phyloP scores from a whole-genome alignment of 192 early-diverging fungal species.

The Coemansia sp. region DNA sequence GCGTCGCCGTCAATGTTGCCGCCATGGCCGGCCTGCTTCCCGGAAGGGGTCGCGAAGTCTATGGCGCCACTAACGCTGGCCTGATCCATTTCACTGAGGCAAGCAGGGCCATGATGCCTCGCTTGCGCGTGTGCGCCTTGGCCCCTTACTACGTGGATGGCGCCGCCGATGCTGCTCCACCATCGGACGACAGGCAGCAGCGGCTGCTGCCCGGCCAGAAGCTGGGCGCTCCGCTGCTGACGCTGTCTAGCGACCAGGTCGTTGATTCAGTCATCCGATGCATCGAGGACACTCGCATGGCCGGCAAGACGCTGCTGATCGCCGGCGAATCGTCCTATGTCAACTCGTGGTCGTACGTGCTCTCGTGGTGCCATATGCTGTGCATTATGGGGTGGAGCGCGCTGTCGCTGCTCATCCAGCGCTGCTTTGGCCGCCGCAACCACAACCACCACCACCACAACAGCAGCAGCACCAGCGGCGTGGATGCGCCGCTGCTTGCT shows the following conservation, averaged over 20 bases:
- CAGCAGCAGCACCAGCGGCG: not conserved
- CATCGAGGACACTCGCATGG: slow-evolving; percentile 33
- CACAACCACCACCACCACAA: not conserved
- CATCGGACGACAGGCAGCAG: not conserved
- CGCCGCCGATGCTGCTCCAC: not conserved
- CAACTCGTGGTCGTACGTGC: slow-evolving; percentile 16
- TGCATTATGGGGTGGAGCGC: slow-evolving; percentile 33
- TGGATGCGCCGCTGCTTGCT: no score
- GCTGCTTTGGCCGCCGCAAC: not conserved
- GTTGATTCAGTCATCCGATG: slow-evolving; percentile 35
- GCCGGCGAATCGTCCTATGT: slow-evolving; percentile 41
- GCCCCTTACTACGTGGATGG: slow-evolving; percentile 31
- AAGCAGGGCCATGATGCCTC: slow-evolving; percentile 8
- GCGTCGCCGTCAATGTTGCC: slow-evolving; percentile 32
- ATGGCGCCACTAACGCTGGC: slow-evolving; percentile 31
- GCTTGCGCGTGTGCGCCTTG: slow-evolving; percentile 29
- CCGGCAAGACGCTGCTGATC: slow-evolving; percentile 31
- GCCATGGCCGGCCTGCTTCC: slow-evolving; percentile 38
- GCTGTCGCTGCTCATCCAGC: slow-evolving; percentile 21
- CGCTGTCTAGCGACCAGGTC: slow-evolving; percentile 38
- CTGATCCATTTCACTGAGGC: slow-evolving; percentile 43
- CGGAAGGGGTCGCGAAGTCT: slow-evolving; percentile 23
- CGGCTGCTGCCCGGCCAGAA: slow-evolving; percentile 36
- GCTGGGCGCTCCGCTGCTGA: slow-evolving; percentile 28
- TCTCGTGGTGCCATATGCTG: slow-evolving; percentile 32